phyloP scores from a whole-genome alignment of 148 eudicot genomes.

The Nyssa sinensis region DNA sequence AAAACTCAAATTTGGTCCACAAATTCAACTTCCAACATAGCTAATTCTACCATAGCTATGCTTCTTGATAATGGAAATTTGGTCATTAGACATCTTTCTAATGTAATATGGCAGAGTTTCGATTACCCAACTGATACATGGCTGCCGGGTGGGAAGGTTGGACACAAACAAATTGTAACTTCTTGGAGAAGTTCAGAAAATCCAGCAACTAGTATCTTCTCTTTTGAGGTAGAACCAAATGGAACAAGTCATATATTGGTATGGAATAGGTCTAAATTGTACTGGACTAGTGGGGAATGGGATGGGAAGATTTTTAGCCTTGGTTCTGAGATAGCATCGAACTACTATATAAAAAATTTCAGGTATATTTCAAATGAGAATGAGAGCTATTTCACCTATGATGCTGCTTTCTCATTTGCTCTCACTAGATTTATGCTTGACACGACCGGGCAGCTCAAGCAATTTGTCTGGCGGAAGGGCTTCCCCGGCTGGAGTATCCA shows the following conservation, averaged over 20 bases:
- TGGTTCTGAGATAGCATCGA: conserved; percentile 14
- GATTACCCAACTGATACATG: not conserved
- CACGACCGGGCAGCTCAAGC: too few relatives aligned
- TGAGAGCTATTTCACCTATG: too few relatives aligned
- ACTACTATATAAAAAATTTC: conserved; percentile 42
- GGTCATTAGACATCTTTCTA: not conserved
- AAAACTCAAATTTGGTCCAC: too few relatives aligned
- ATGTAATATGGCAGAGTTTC: not conserved
- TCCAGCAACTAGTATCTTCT: too few relatives aligned
- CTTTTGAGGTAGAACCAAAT: too few relatives aligned
- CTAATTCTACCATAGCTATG: too few relatives aligned
- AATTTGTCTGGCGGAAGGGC: too few relatives aligned
- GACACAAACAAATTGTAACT: conserved; percentile 26
- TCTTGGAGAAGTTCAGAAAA: conserved; percentile 7
- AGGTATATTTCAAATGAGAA: conserved; percentile 11
- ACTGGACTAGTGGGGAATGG: conserved; percentile 1
- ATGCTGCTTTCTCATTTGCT: not conserved
- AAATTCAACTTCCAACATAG: too few relatives aligned
- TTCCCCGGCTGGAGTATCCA: too few relatives aligned
- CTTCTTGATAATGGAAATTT: too few relatives aligned
- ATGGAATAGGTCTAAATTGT: not conserved
- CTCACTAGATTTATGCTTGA: too few relatives aligned
- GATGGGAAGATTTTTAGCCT: too few relatives aligned
- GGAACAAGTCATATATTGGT: not conserved
- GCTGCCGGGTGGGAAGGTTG: not conserved